Base-by-base conservation (phyloP, 495 filamentous ascomycete genomes). In the Xanthoparmelia taractica region DNA sequence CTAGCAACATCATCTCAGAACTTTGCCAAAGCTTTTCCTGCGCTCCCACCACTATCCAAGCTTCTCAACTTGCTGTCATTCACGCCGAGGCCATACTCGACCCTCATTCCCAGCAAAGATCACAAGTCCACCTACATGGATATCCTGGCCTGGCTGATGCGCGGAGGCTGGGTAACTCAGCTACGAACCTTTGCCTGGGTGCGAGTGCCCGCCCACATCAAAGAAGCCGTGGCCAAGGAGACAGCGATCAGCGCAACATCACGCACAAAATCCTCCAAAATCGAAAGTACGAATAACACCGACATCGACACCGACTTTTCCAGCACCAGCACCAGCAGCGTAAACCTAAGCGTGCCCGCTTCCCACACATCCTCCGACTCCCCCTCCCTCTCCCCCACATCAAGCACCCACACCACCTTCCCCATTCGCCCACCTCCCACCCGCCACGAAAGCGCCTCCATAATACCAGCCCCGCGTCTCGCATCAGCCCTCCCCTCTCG, bases 111-210 rank as follows among this genome's bases (percentile, higher is more conserved):
- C 10, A 90, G 86, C 71, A 90, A 91, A 71, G 89, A 92, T 67
- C 92, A 97, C 73, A 89, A 93, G 38, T 82, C 85, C 34, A 83
- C 85, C 3, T 98, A 96, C 74, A 85, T 97, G 67, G 79, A 88
- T 18, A 96, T 97, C 70, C 77, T 98, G 8, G 91, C 89, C 17
- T 98, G 92, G 91, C 78, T 97, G 25, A 82, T 97, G 71, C 87
- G 91, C 58, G 88, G 89, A 60, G 91, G 91, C 33, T 96, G 93
- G 87, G 93, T 96, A 0, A 94, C 87, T 2, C 91, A 96, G 72
- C 80, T 98, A 2, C 85, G 92, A 60, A 89, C 89, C 18, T 97
- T 93, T 69, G 90, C 87, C 4, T 92, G 92, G 78, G 83, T 97
- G 61, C 82, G 79, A 38, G 78, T 82, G 12, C 73, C 79, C 0